Evolutionary conservation across 2,329 filamentous ascomycete genomes (phyloP), one percentile per base, ranked within the genome.

Genomic region (Arachnomyces sp.): DNA sequence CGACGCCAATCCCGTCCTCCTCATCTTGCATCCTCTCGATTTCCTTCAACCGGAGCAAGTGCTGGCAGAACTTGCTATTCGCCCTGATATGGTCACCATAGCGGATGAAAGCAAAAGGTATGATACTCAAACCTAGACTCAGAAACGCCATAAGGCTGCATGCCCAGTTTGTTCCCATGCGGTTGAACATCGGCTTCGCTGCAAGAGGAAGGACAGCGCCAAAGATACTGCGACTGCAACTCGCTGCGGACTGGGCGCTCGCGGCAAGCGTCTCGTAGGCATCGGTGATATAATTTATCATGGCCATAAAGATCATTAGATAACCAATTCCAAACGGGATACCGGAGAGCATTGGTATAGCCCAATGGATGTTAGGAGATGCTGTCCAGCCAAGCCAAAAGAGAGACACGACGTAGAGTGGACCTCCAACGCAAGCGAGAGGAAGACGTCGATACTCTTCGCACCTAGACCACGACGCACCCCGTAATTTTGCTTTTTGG

Each of bases 341-440:
- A 2, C 80, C 79, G 1, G 77, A 76, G 8, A 80, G 55, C 63
- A 81, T 74, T 4, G 78, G 78, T 0, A 57, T 55, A 2, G 59
- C 52, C 61, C 62, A 65, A 41, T 60, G 60, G 13, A 60, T 57
- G 39, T 53, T 52, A 0, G 50, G 31, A 2, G 43, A 48, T n/a
- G 59, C 51, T 32, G 52, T 61, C 58, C 58, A 61, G 30, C 57
- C 59, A 8, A 60, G 50, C 80, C 34, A 74, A 55, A 32, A 80
- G 66, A 40, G 75, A 68, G 4, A 75, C 71, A 57, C 41, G 2
- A 55, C 55, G 38, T 52, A 56, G 31, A 84, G 62, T 0, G 82
- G 82, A 0, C 83, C 81, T 1, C 80, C 84, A 17, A 86, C 49
- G 53, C 76, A 82, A 3, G 82, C 84, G 3, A 87, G 69, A 0